Percentiles rank a stretch among this genome's conserved stretches.
Conservation (phyloP, 1,284 basidiomycete genomes). For the Cryptococcus deneoformans region DNA sequence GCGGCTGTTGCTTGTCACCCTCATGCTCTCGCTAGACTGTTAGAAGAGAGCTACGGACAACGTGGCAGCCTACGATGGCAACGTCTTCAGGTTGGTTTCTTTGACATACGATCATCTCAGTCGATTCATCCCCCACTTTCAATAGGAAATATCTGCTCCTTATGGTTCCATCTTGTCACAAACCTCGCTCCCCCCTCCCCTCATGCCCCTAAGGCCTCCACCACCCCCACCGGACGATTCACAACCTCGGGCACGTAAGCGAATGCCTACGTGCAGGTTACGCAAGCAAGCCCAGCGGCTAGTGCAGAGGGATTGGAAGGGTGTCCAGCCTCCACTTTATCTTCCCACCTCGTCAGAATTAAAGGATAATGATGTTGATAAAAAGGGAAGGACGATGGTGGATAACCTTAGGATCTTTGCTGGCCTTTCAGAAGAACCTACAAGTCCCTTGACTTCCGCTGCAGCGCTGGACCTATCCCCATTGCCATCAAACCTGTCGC, state of each 20-base stretch:
- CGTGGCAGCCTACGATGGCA: slow-evolving; percentile 20
- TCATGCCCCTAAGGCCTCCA: slow-evolving; percentile 16
- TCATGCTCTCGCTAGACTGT: slow-evolving; percentile 32
- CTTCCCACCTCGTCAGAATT: slow-evolving; percentile 5
- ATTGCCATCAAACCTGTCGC: slow-evolving; percentile 10
- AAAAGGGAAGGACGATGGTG: slow-evolving; percentile 18
- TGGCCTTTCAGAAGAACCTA: neutral
- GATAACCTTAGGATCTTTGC: slow-evolving; percentile 24
- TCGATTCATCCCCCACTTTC: slow-evolving; percentile 7
- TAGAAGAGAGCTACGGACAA: slow-evolving; percentile 27
- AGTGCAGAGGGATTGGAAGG: slow-evolving; percentile 13
- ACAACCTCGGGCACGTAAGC: slow-evolving; percentile 9
- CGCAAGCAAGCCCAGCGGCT: slow-evolving; percentile 5
- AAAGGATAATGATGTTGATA: neutral
- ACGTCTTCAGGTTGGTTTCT: slow-evolving; percentile 24
- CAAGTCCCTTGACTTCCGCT: neutral
- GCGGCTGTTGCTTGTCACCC: slow-evolving; percentile 40
- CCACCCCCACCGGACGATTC: neutral
- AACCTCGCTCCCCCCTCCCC: slow-evolving; percentile 12
- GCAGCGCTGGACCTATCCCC: neutral
- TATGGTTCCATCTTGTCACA: neutral
- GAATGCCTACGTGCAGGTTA: slow-evolving; percentile 10
- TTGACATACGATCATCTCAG: neutral
- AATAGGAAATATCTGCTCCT: slow-evolving; percentile 3
- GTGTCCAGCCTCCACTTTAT: slow-evolving; percentile 22